Base-by-base conservation (phyloP, 1,139 yeast species). In the Yamadazyma diospyri region DNA sequence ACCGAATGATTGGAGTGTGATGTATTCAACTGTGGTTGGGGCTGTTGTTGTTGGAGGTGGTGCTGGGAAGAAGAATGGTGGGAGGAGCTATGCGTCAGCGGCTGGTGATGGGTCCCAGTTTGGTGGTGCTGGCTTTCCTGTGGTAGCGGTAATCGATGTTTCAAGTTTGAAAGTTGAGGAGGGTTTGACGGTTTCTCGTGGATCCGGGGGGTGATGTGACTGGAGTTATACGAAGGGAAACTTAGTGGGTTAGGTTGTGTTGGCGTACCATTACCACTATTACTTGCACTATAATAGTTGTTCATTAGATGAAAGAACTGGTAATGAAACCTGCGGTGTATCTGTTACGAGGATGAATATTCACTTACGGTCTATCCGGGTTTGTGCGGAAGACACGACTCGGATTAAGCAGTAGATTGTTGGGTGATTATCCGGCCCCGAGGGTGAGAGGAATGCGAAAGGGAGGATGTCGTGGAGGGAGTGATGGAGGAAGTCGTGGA, bases 181-280 rank as follows among this genome's bases (percentile, higher is more conserved):
- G 32, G 19, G 21, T 27, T 31, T n/a, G 32, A 18, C 21, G 33
- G 30, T 27, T 34, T 30, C 19, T 34, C 32, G 17, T 22, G 23
- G 26, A 34, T 31, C 34, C 49, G 28, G 29, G 41, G 47, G 27
- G 43, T 47, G 20, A 46, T 36, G 34, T 45, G 55, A 35, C 34
- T 30, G 2, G 37, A 23, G 10, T 43, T 48, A 32, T 51, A 53
- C 11, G 56, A 45, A 7, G 58, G 51, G 37, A 51, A 54, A 15
- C 55, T 32, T 25, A 54, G 41, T 9, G 37, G 37, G 22, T 34
- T 34, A 2, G 31, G 14, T 4, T 22, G 24, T n/a, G 18, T 13
- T 23, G 14, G 50, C 45, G 34, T 45, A 48, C 19, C 11, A 21
- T 29, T 35, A 18, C 33, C 34, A 32, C 33, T 30, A 8, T 26